phyloP scores from a whole-genome alignment of 371 early-diverging fungal genomes.

The Mortierella sp. region DNA sequence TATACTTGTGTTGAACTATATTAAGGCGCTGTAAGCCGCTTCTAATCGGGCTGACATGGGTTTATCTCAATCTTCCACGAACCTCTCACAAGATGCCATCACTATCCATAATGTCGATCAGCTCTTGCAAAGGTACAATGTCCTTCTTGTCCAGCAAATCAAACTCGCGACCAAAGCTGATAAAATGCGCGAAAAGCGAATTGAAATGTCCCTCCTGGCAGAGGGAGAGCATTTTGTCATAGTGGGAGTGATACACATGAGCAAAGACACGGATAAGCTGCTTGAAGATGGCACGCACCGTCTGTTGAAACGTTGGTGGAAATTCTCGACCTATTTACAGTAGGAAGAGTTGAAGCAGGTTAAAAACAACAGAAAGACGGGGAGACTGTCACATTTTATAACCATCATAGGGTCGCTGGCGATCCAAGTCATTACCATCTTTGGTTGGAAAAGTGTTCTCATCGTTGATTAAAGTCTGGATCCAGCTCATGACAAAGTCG shows the following conservation, averaged over 20 bases:
- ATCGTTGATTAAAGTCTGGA: constrained; percentile 88
- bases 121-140: constrained; percentile 79
- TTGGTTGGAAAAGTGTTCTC: constrained; percentile 65
- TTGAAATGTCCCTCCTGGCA: constrained; percentile 92
- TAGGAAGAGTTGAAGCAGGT: too few species aligned
- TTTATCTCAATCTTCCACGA: too few species aligned
- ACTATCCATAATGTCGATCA: constrained; percentile 76
- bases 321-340: constrained; percentile 78
- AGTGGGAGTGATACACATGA: constrained; percentile 95
- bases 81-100: constrained; percentile 54
- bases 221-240: constrained; percentile 84
- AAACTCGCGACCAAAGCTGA: constrained; percentile 91
- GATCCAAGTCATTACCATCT: constrained; percentile 48
- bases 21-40: too few species aligned
- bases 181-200: constrained; percentile 93
- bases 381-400: too few species aligned
- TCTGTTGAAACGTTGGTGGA: constrained; percentile 79
- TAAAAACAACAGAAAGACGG: too few species aligned
- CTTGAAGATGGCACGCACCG: constrained; percentile 77
- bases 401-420: too few species aligned
- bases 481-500: constrained; percentile 91
- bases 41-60: too few species aligned
- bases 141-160: constrained; percentile 94
- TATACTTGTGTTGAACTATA: too few species aligned
- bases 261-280: constrained; percentile 92